Percentiles rank a stretch among this genome's conserved stretches.
phyloP scores from a whole-genome alignment of 345 rosid genomes.

The Linum tenue region DNA sequence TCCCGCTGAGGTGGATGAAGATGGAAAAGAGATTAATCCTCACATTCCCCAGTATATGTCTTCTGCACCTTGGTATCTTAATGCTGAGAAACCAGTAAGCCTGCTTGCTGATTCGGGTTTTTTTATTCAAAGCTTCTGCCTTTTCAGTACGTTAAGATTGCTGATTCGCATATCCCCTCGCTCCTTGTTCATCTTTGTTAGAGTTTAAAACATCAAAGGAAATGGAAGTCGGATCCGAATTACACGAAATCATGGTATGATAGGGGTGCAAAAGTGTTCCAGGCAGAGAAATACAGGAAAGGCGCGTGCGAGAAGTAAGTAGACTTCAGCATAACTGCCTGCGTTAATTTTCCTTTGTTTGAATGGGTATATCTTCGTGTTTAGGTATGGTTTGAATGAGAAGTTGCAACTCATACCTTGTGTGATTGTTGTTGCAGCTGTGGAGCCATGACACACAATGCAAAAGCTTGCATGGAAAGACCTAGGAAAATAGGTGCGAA shows the following conservation, averaged over 20 bases:
- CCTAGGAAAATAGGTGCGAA: constrained; percentile 65
- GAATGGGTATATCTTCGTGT: not conserved
- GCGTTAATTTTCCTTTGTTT: not conserved
- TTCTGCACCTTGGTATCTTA: constrained; percentile 50
- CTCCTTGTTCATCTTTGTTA: constrained; percentile 4
- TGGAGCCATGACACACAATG: constrained; percentile 82
- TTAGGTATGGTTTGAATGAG: not conserved
- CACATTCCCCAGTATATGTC: constrained; percentile 72
- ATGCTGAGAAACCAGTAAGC: constrained; percentile 61
- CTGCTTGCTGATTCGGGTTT: constrained; percentile 3
- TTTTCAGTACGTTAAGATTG: not conserved
- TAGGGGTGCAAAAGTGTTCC: constrained; percentile 56
- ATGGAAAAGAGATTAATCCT: constrained; percentile 58
- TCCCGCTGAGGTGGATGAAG: constrained; percentile 60
- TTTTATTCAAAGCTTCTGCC: not conserved
- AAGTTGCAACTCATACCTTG: not conserved
- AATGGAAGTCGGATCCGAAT: constrained; percentile 73
- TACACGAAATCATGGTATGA: constrained; percentile 72
- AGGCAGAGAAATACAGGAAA: constrained; percentile 63
- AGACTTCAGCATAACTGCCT: not conserved
- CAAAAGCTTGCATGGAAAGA: constrained; percentile 72
- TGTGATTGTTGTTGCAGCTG: constrained; percentile 32
- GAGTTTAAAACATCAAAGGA: constrained; percentile 84
- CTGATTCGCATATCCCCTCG: not conserved
- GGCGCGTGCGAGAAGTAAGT: constrained; percentile 71